Evolutionary conservation across 129 eudicot genomes (phyloP).

Genomic region (Arctium lappa): DNA sequence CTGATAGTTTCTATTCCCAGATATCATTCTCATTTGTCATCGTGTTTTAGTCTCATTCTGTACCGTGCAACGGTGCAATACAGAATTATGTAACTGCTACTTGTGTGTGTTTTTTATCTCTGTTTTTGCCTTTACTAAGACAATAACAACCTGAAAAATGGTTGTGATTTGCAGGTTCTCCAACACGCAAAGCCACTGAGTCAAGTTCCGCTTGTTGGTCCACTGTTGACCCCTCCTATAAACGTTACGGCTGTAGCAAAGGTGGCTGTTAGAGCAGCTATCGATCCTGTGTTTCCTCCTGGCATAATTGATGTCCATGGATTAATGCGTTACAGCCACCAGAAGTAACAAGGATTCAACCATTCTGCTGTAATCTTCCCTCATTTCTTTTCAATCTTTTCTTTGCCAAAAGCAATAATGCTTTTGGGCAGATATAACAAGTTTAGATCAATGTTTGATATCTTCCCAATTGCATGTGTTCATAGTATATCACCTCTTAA

Average conservation of each 20-base stretch:
- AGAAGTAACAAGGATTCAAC: constrained; percentile 32
- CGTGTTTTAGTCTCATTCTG: neutral
- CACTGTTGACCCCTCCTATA: constrained; percentile 75
- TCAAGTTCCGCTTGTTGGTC: constrained; percentile 79
- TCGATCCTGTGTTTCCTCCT: constrained; percentile 90
- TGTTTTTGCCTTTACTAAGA: neutral
- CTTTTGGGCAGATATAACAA: neutral
- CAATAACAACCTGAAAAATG: neutral
- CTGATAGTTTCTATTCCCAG: neutral
- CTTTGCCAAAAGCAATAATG: neutral
- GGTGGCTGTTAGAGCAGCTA: constrained; percentile 94
- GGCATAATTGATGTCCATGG: constrained; percentile 80
- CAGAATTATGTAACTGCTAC: no score
- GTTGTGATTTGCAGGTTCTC: constrained; percentile 55
- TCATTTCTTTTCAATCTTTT: constrained; percentile 16
- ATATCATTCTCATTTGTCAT: neutral
- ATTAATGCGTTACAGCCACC: constrained; percentile 62
- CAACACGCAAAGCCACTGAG: constrained; percentile 67
- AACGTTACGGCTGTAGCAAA: constrained; percentile 79
- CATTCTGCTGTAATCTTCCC: constrained; percentile 9
- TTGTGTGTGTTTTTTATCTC: neutral
- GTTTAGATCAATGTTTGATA: neutral
- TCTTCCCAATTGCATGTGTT: neutral
- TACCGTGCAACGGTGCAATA: no score
- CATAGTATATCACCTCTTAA: neutral